Conservation (phyloP, 768 basidiomycete genomes). For the Zangia roseola region DNA sequence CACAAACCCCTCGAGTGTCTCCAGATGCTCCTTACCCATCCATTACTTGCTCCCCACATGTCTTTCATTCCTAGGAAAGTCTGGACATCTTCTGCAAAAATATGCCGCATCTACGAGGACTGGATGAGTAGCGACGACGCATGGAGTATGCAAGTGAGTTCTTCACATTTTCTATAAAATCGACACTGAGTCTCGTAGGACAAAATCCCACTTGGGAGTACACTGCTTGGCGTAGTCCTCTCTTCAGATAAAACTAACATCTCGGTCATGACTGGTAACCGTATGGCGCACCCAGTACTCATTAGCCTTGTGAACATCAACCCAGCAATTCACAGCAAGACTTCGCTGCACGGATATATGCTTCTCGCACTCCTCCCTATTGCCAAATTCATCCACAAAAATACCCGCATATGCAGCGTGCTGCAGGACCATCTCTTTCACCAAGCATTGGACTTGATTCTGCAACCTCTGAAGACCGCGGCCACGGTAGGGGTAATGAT, state of each 20-base stretch:
- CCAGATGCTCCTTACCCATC: conserved; percentile 2
- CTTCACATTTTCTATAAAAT: conserved; percentile 29
- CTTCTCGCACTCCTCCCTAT: conserved; percentile 9
- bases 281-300: background rate
- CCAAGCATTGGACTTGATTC: background rate
- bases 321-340: background rate
- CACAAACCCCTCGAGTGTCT: conserved; percentile 26
- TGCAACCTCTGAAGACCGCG: background rate
- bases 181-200: background rate
- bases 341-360: conserved; percentile 5
- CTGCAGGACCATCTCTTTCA: background rate
- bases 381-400: background rate
- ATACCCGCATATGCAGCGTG: background rate
- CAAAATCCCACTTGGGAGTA: background rate
- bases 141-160: conserved; percentile 27
- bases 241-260: conserved; percentile 13
- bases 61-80: conserved; percentile 16
- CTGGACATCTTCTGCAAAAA: conserved; percentile 9
- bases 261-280: conserved; percentile 9
- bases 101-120: conserved; percentile 11
- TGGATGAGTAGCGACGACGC: conserved; percentile 12
- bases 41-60: conserved; percentile 25
- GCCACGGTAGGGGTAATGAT: background rate
- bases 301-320: background rate
- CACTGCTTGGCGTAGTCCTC: background rate